Conservation (phyloP, 75 land plant genomes). For the Sequoiadendron giganteum region DNA sequence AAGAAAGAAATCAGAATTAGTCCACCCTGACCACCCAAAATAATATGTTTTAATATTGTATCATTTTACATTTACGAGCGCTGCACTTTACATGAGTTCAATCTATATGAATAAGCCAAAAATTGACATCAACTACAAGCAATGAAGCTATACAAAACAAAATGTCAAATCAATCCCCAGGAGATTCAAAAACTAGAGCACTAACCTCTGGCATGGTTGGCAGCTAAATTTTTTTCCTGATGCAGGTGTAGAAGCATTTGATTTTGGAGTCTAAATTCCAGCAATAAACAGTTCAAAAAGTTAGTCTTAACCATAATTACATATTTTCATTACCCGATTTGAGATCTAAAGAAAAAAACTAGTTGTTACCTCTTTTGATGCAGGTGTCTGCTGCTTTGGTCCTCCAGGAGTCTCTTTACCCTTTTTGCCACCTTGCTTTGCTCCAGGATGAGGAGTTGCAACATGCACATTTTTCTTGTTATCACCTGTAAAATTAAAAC, state of each 20-base stretch:
- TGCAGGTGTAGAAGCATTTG: slow-evolving; percentile 44
- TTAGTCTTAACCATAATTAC: background rate
- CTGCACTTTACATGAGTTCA: too few species aligned
- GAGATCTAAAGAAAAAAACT: slow-evolving; percentile 11
- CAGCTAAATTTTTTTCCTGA: slow-evolving; percentile 12
- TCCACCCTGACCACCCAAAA: background rate
- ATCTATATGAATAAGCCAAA: too few species aligned
- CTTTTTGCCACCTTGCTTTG: background rate
- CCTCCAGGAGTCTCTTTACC: background rate
- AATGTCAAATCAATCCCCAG: background rate
- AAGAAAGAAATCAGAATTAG: background rate
- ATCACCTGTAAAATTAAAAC: slow-evolving; percentile 18
- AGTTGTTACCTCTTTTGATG: slow-evolving; percentile 31
- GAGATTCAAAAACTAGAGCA: background rate
- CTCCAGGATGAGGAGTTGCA: slow-evolving; percentile 53
- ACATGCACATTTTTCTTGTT: slow-evolving; percentile 40
- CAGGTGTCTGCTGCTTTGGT: background rate
- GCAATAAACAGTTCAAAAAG: background rate
- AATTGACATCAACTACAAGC: too few species aligned
- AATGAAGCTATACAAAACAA: background rate
- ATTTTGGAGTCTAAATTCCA: slow-evolving; percentile 29
- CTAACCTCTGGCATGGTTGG: background rate
- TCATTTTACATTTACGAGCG: background rate
- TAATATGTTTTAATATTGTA: background rate
- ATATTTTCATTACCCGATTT: slow-evolving; percentile 22